These are phyloP conservation scores for Suillus variegatus DNA, from an alignment of 768 basidiomycete genomes.

Conservation along the genomic window DNA sequence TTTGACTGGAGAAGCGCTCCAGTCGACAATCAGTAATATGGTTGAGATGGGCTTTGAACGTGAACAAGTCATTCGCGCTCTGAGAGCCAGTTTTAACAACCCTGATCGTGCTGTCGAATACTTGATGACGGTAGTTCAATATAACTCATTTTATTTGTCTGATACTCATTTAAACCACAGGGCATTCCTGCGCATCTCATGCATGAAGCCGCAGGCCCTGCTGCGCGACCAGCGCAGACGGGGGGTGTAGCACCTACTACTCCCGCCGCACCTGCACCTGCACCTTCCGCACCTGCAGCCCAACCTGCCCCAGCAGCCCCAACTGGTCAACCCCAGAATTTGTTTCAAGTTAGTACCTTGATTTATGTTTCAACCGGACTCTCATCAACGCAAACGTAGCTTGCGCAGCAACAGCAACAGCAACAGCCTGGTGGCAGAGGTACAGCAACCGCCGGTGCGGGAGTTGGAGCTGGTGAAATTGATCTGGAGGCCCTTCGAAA, in stretches of 20 bases:
- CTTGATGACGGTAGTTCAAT: constrained; percentile 77
- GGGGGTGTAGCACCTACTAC: constrained; percentile 35
- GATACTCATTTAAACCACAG: constrained; percentile 39
- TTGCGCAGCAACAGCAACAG: constrained; percentile 69
- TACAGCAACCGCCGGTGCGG: constrained; percentile 33
- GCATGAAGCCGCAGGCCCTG: constrained; percentile 37
- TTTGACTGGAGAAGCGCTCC: constrained; percentile 74
- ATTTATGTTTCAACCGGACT: not conserved
- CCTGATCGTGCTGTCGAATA: constrained; percentile 99
- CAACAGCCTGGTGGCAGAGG: constrained; percentile 36
- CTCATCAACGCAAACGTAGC: constrained; percentile 36
- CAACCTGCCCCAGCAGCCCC: constrained; percentile 39
- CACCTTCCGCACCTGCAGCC: constrained; percentile 38
- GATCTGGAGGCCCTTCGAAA: constrained; percentile 57
- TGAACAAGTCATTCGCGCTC: constrained; percentile 80
- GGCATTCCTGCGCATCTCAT: constrained; percentile 78
- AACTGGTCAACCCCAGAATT: constrained; percentile 67
- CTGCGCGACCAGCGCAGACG: constrained; percentile 18
- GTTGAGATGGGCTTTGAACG: constrained; percentile 92
- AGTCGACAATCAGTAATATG: constrained; percentile 81
- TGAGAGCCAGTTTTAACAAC: constrained; percentile 96
- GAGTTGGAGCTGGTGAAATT: constrained; percentile 26
- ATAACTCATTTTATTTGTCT: constrained; percentile 7
- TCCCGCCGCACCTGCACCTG: constrained; percentile 33
- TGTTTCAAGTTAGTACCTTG: constrained; percentile 70